phyloP scores from a whole-genome alignment of 2,329 filamentous ascomycete genomes.

The Aschersonia sp. region DNA sequence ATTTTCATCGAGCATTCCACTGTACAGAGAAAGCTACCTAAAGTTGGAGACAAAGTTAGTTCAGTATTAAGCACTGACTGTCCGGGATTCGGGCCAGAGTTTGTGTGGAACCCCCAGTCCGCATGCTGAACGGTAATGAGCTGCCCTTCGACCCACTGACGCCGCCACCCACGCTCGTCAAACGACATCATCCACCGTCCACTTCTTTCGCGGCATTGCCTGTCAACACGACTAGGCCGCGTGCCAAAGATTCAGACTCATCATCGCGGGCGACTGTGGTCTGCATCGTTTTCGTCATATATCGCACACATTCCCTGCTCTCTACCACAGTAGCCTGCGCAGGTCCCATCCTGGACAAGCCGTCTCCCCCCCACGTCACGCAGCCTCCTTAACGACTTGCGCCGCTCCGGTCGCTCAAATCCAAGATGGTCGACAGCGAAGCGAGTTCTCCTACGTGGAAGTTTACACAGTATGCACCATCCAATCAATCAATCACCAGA shows the following conservation, averaged over 20 bases:
- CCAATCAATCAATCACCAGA: neutral
- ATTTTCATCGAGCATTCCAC: too few species aligned
- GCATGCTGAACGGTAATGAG: constrained; percentile 2
- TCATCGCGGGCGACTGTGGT: constrained; percentile 3
- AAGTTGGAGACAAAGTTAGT: too few species aligned
- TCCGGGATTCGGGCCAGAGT: neutral
- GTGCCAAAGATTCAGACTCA: constrained; percentile 3
- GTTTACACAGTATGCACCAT: constrained; percentile 80
- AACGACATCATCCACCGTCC: constrained; percentile 13
- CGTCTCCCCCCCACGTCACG: neutral
- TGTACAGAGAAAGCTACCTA: too few species aligned
- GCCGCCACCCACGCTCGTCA: constrained; percentile 7
- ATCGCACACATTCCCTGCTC: neutral
- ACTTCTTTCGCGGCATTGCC: constrained; percentile 8
- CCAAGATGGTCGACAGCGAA: constrained; percentile 93
- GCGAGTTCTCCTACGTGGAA: constrained; percentile 95
- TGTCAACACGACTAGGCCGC: constrained; percentile 6
- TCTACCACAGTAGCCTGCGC: neutral
- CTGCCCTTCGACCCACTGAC: constrained; percentile 8
- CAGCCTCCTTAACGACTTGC: neutral
- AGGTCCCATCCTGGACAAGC: neutral
- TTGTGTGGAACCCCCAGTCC: neutral
- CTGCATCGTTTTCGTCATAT: constrained; percentile 1
- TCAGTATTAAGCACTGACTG: neutral
- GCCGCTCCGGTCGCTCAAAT: constrained; percentile 9